Base-by-base conservation (phyloP, 331 rosid species). In the Rosa hybrid region DNA sequence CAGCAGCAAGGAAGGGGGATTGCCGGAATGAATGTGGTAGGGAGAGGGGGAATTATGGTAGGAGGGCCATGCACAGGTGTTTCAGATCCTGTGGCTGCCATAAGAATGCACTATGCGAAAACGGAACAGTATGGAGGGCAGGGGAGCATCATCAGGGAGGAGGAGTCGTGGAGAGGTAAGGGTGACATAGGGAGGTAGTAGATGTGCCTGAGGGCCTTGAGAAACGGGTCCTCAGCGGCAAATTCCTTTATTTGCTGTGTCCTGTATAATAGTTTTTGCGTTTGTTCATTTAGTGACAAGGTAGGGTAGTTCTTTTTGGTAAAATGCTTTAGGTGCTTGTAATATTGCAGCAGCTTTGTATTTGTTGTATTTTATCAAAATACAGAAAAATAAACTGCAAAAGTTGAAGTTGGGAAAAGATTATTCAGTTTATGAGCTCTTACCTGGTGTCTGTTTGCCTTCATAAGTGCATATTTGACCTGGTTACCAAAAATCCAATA, bases 11-110 rank as follows among this genome's bases (percentile, higher is more conserved):
- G 94, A 51, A 88, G 87, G 57, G 94, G 89, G 78, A 44, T 86
- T 75, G 91, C 88, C 42, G 99, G 98, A 84, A 77, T 93, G 92
- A 92, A 88, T 72, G 93, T 96, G 0, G 85, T 88, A 39, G 93
- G 92, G 13, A 91, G 96, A 83, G 89, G 94, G 17, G 94, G 93
- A 71, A 86, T 93, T 84, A 77, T 90, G 20, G 85, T 90, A 68
- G 96, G 94, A 67, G 94, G 90, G 41, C 82, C 92, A 2, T 89
- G 94, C 83, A 81, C 87, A 3, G 93, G 91, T n/a, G 94, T 94
- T 73, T 88, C 97, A 0, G 99, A 96, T 86, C 91, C 97, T 0
- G 97, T 94, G 89, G 97, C 97, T 34, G 99, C 99, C 49, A 88
- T 92, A 62, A 96, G 90, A 85, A 89, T 90, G 94, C 99, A 86